Percentiles rank a stretch among this genome's conserved stretches.
Conservation (phyloP, 345 rosid genomes). For the Ailanthus altissimus region DNA sequence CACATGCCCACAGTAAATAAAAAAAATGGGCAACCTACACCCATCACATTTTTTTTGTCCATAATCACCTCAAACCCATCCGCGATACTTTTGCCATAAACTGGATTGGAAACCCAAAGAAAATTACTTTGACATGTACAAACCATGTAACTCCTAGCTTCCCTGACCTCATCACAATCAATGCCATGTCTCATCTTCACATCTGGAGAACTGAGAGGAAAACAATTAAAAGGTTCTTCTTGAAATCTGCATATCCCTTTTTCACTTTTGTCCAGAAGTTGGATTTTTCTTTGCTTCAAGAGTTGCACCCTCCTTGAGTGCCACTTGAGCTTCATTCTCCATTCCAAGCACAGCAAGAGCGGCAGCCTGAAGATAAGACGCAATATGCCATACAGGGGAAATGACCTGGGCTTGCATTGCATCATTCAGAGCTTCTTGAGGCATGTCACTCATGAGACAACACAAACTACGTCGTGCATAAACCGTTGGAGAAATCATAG, state of each 20-base stretch:
- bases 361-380: conserved; percentile 84
- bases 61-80: conserved; percentile 17
- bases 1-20: neutral
- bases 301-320: conserved; percentile 71
- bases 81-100: conserved; percentile 11
- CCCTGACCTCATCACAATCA: conserved; percentile 11
- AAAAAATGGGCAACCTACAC: conserved; percentile 18
- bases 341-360: conserved; percentile 64
- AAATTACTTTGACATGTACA: conserved; percentile 14
- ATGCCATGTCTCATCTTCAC: conserved; percentile 13
- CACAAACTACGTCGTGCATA: conserved; percentile 80
- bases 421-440: conserved; percentile 74
- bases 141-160: conserved; percentile 2
- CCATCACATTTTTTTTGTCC: conserved; percentile 8
- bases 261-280: conserved; percentile 34
- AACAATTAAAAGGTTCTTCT: conserved; percentile 6
- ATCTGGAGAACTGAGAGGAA: neutral
- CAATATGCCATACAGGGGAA: conserved; percentile 83
- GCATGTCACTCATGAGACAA: conserved; percentile 74
- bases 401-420: conserved; percentile 89
- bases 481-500: conserved; percentile 86
- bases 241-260: neutral
- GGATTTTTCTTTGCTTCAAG: conserved; percentile 59
- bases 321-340: conserved; percentile 71
- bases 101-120: conserved; percentile 14